Evolutionary conservation across 2,329 filamentous ascomycete species (phyloP).

Genomic region (Fusarium miscanthi): DNA sequence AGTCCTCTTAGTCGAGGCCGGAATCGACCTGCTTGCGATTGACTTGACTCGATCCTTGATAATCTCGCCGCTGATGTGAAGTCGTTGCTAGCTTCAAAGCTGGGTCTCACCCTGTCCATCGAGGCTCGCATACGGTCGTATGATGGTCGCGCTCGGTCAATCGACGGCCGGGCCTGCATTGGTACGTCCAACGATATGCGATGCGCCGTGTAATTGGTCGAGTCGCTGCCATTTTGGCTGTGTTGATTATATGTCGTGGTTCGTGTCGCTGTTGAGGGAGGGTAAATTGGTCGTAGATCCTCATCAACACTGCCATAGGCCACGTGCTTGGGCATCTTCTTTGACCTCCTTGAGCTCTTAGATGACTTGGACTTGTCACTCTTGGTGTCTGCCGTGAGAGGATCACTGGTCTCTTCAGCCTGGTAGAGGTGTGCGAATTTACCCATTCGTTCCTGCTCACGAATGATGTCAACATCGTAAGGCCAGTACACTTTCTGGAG

Average conservation of each 20-base stretch:
- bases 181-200: constrained; percentile 68
- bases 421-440: constrained; percentile 77
- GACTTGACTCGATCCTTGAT: constrained; percentile 81
- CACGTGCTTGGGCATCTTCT: constrained; percentile 65
- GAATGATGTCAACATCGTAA: constrained; percentile 93
- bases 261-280: constrained; percentile 85
- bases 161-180: constrained; percentile 61
- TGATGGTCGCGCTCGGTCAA: constrained; percentile 80
- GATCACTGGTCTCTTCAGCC: constrained; percentile 49
- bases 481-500: constrained; percentile 95
- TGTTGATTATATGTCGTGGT: constrained; percentile 79
- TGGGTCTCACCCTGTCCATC: constrained; percentile 85
- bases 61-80: constrained; percentile 92
- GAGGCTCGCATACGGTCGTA: constrained; percentile 88
- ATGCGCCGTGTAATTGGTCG: constrained; percentile 85
- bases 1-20: constrained; percentile 56
- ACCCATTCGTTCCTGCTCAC: constrained; percentile 87
- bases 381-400: constrained; percentile 53
- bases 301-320: constrained; percentile 79
- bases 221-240: constrained; percentile 92
- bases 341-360: constrained; percentile 58
- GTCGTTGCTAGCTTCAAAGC: constrained; percentile 88
- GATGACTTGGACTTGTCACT: constrained; percentile 65
- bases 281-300: constrained; percentile 92
- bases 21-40: constrained; percentile 56